phyloP scores from a whole-genome alignment of 306 rosid genomes.

The Argentina anserina region DNA sequence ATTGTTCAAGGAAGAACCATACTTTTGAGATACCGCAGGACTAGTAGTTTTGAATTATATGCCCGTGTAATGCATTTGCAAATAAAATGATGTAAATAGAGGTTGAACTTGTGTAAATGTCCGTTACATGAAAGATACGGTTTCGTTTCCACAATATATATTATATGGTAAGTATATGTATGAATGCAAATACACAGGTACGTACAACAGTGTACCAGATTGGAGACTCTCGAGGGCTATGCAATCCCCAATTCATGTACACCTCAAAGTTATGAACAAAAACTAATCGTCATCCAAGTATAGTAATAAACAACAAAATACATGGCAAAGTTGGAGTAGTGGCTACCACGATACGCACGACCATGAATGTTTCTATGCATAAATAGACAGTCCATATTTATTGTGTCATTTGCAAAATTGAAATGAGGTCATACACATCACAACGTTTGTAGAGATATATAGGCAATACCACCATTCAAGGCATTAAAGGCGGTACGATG shows the following conservation, averaged over 20 bases:
- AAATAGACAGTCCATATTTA: neutral
- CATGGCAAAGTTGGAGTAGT: neutral
- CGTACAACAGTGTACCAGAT: neutral
- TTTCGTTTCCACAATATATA: neutral
- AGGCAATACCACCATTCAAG: conserved; percentile 4
- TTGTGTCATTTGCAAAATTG: neutral
- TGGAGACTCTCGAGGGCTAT: neutral
- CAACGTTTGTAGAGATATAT: neutral
- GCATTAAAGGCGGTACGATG: conserved; percentile 4
- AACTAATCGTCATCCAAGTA: neutral
- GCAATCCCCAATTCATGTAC: neutral
- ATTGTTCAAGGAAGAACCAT: neutral
- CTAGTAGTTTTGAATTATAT: neutral
- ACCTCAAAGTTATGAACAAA: neutral
- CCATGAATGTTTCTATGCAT: neutral
- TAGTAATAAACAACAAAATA: neutral
- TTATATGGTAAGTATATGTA: neutral
- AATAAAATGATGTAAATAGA: conserved; percentile 1
- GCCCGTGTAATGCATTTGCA: neutral
- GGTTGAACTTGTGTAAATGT: neutral
- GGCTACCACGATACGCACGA: neutral
- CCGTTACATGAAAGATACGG: neutral
- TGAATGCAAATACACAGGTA: neutral
- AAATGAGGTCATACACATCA: neutral
- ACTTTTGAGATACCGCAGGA: neutral